Evolutionary conservation across 805 yeast species (phyloP), one percentile per base, ranked within the genome.

Genomic region (Candida chilensis): DNA sequence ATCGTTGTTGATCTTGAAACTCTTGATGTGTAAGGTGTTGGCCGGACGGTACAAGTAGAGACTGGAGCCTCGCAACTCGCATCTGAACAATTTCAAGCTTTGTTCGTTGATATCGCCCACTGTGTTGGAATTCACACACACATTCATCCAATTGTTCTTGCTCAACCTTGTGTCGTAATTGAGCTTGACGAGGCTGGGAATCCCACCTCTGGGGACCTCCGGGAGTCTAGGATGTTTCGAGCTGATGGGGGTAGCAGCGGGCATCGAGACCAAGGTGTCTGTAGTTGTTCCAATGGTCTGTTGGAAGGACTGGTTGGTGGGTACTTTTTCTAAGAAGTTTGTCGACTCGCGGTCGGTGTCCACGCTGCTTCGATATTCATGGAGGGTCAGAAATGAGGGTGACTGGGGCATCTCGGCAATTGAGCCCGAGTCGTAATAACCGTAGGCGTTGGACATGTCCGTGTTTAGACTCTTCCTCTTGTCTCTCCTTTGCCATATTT

Each of bases 101-200:
- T n/a, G n/a, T 10, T 41, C 39, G 29, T 54, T 59, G 28, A 22
- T 48, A 27, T 55, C 61, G 25, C 38, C 44, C 16, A 47, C 47
- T 4, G 57, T 49, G 29, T 50, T 39, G 20, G 59, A 47, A 41
- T 53, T 59, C 18, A 55, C 35, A 9, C 57, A 50, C 5, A 48
- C 59, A 32, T 63, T 63, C 20, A 59, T 36, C 67, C 67, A 63
- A 16, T 51, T 45, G 32, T 49, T 50, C 28, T 58, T 60, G 16
- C 50, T 30, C 7, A 40, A 13, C n/a, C 38, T 42, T 18, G 35
- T 21, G 34, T 63, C 69, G 33, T 55, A 58, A 17, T 58, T 62
- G 18, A 44, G 44, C 24, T 40, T 39, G 16, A 46, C 45, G 26
- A 49, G 40, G n/a, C 41, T 20, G 9, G 45, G 32, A 9, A 22